Evolutionary conservation across 768 basidiomycete genomes (phyloP), one percentile per base, ranked within the genome.

Genomic region (Serendipita sp.): DNA sequence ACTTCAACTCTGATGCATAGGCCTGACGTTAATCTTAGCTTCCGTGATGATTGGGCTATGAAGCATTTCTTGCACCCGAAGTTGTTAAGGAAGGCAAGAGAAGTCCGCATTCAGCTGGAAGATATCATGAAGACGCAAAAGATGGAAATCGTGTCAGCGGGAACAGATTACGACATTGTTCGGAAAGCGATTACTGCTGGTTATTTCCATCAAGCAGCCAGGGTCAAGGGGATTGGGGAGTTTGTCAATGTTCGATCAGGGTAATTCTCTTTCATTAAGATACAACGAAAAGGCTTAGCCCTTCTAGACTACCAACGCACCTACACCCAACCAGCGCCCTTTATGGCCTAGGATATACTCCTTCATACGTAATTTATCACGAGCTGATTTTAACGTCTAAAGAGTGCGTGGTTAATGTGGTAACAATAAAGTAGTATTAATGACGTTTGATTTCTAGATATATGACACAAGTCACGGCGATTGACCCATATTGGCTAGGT

Each of bases 81-180:
- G 73, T 79, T 97, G 45, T 80, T 99, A 41, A 80, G 95, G 46
- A 99, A 99, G 75, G 89, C 90, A 3, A 81, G 95, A 35, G 96
- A 99, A 77, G 96, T 99, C 44, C 85, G 96, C 35, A 83, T 81
- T 2, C 96, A 99, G 76, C 81, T 99, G 15, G 94, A 97, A 72
- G 96, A 99, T 71, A 98, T 99, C 74, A 97, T 97, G 93, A 95
- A 96, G 71, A 89, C 90, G 74, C 94, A 97, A 76, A 97, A 97
- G 78, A 91, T 98, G 88, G 89, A 89, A 56, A 74, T 92, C 24
- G 82, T 91, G 69, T 92, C 92, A 3, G 86, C 85, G 45, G 95
- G 95, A 4, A 97, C 94, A 0, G 93, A 98, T 72, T 98, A 92
- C 75, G 96, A 99, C 71, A 75, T 94, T 28, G 79, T 97, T 67